Conservation (phyloP, 139 green algal genomes). For the Desmodesmus armatus region DNA sequence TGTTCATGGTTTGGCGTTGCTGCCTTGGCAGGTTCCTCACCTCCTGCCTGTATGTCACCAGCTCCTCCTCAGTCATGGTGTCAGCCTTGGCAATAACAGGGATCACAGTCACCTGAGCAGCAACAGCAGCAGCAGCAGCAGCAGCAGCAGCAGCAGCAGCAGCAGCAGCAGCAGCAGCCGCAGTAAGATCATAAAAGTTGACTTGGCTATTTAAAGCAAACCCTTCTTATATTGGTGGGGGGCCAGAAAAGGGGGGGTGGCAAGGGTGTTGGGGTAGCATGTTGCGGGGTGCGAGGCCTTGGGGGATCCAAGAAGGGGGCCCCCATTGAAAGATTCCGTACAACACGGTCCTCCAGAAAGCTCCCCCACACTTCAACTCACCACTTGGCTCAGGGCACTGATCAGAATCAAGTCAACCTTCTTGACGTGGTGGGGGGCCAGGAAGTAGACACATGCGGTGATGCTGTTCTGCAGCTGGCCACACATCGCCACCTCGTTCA, state of each 20-base stretch:
- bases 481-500: constrained; percentile 17
- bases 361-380: too few relatives aligned
- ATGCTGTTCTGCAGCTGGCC: constrained; percentile 49
- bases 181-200: not conserved
- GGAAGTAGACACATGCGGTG: constrained; percentile 36
- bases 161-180: not conserved
- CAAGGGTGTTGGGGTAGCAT: too few relatives aligned
- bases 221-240: too few relatives aligned
- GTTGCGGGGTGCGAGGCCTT: too few relatives aligned
- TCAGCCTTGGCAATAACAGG: constrained; percentile 45
- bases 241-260: too few relatives aligned
- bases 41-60: constrained; percentile 1
- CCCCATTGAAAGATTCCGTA: too few relatives aligned
- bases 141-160: constrained; percentile 27
- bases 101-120: constrained; percentile 36
- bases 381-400: constrained; percentile 34
- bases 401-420: constrained; percentile 42
- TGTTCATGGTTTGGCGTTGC: not conserved
- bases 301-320: too few relatives aligned
- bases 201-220: not conserved
- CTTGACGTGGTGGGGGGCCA: constrained; percentile 16
- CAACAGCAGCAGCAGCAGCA: constrained; percentile 13
- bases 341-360: too few relatives aligned
- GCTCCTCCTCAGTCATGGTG: constrained; percentile 45
- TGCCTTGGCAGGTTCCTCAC: not conserved